phyloP scores from a whole-genome alignment of 345 rosid genomes.

The Lepidium aucheri region DNA sequence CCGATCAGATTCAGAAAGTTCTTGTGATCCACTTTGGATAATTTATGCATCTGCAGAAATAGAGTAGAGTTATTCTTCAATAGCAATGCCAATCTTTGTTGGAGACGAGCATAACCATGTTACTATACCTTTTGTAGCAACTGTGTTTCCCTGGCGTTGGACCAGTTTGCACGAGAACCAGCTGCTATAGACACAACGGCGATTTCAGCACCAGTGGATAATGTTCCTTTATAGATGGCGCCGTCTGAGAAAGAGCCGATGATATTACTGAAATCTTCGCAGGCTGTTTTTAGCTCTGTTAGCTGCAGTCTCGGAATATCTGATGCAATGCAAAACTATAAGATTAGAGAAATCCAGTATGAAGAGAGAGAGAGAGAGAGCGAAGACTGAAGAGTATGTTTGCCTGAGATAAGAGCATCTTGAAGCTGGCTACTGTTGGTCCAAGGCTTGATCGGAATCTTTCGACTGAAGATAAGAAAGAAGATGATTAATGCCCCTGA shows the following conservation, averaged over 20 bases:
- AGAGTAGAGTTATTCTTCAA: background rate
- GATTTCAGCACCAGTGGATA: constrained; percentile 85
- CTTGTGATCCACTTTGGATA: constrained; percentile 84
- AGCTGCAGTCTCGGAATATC: constrained; percentile 78
- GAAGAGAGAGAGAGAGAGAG: background rate
- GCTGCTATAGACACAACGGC: constrained; percentile 55
- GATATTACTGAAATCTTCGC: constrained; percentile 95
- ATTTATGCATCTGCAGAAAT: constrained; percentile 56
- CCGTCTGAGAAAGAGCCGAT: constrained; percentile 68
- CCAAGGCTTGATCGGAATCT: constrained; percentile 82
- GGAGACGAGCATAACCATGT: background rate
- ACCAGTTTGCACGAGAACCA: constrained; percentile 55
- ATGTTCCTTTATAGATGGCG: constrained; percentile 76
- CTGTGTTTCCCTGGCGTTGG: constrained; percentile 56
- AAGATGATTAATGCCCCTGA: constrained; percentile 31
- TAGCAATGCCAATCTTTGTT: background rate
- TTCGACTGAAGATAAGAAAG: constrained; percentile 40
- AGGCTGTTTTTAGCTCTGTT: constrained; percentile 80
- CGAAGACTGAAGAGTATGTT: constrained; percentile 3
- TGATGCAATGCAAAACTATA: constrained; percentile 24
- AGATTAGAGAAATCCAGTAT: background rate
- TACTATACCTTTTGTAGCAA: constrained; percentile 67
- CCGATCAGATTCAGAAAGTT: constrained; percentile 87
- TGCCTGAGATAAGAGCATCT: constrained; percentile 74
- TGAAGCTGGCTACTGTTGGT: constrained; percentile 83